A percentile compares a stretch with the other conserved stretches of the same genome.
Conservation (phyloP, 805 yeast genomes). For the Candida bentonensis region DNA sequence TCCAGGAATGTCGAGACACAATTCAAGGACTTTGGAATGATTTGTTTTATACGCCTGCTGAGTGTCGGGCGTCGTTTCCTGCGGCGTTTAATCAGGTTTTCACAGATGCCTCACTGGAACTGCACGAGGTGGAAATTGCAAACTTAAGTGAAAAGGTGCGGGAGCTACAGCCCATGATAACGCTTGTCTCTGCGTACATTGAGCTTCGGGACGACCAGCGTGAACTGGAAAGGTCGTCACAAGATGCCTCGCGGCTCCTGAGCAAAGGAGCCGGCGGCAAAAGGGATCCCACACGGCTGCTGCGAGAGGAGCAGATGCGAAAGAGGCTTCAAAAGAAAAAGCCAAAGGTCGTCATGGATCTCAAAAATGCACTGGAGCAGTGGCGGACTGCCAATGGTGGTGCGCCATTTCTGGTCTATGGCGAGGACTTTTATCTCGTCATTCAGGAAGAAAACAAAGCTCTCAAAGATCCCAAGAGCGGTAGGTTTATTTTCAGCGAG, state of each 20-base stretch:
- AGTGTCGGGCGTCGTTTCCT: constrained; percentile 34
- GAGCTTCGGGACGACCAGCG: constrained; percentile 1
- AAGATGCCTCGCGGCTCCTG: neutral
- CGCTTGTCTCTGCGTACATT: neutral
- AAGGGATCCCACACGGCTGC: neutral
- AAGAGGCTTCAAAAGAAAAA: constrained; percentile 50
- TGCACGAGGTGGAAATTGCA: neutral
- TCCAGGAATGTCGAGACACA: constrained; percentile 42
- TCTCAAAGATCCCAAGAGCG: constrained; percentile 1
- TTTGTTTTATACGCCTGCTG: constrained; percentile 42
- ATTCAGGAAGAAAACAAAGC: constrained; percentile 16
- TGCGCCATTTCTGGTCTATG: constrained; percentile 27
- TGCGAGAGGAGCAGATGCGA: constrained; percentile 56
- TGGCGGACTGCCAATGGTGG: constrained; percentile 29
- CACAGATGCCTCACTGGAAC: constrained; percentile 45
- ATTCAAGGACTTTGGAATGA: constrained; percentile 50
- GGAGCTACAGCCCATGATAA: neutral
- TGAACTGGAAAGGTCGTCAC: neutral
- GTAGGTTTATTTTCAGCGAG: neutral
- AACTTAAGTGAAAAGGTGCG: neutral
- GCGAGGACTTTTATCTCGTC: constrained; percentile 32
- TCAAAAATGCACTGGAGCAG: constrained; percentile 32
- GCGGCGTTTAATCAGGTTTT: constrained; percentile 28
- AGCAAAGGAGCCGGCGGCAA: neutral
- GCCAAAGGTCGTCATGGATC: constrained; percentile 45